Evolutionary conservation across 2,329 filamentous ascomycete genomes (phyloP), one percentile per base, ranked within the genome.

Genomic region (Plenodomus tracheiphilus): DNA sequence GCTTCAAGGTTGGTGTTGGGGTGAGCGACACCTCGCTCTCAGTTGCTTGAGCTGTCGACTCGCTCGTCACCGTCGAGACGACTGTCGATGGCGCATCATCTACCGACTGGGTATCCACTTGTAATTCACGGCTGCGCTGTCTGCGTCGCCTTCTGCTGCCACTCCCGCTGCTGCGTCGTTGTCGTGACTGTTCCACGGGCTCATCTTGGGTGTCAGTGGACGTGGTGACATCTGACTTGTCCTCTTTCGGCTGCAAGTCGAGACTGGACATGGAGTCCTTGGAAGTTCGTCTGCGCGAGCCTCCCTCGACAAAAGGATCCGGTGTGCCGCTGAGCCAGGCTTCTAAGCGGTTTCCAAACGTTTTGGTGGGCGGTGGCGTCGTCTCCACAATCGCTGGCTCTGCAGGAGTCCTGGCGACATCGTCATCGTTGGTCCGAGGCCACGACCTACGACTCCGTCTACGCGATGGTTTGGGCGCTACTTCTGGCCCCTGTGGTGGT

Each of bases 311-410:
- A 49, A 84, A 82, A 2, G 81, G 80, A 65, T 84, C 81, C 8
- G 79, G 75, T 2, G 81, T 83, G 43, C 74, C 74, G 2, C 78
- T 78, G 5, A 87, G 76, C 84, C 84, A 87, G 41, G 82, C 81
- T 66, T 86, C 81, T 20, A 87, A 79, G 40, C 82, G 81, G 43
- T 62, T 78, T 17, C 72, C 75, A 47, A 77, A 76, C 13, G 78
- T 73, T 39, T 77, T 77, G 46, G 47, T 55, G 17, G 74, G 65
- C 4, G 74, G 70, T 18, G 75, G 28, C 28, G 11, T 32, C 28
- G 8, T 15, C 28, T 32, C 28, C 15, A 11, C 28, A 32, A 32
- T 32, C 6, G 28, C 28, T 11, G 13, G 28, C 28, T 32, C 28
- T 15, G 15, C 28, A 11, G 28, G 28, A 8, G 13, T 15, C 28